These are phyloP conservation scores for Hortiboletus flavorubellus DNA, from an alignment of 768 basidiomycete genomes.

Conservation along the genomic window DNA sequence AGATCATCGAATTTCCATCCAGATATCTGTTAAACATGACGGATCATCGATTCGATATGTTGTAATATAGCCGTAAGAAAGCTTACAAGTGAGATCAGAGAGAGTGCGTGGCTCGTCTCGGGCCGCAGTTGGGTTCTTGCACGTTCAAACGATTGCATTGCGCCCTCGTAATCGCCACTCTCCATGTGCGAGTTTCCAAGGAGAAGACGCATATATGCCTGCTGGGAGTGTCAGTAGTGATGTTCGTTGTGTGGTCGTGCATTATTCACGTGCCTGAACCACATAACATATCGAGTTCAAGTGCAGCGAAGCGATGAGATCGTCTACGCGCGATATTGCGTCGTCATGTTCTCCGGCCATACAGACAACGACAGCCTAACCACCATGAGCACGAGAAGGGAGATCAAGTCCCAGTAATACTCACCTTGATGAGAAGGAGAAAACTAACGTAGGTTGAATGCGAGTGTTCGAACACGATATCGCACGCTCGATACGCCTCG, in stretches of 20 bases:
- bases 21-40: neutral
- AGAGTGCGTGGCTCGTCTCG: too few relatives aligned
- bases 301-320: neutral
- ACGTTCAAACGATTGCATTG: neutral
- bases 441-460: too few relatives aligned
- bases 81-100: neutral
- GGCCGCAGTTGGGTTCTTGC: neutral
- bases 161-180: neutral
- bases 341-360: neutral
- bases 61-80: neutral
- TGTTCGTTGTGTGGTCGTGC: neutral
- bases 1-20: constrained; percentile 8
- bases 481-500: too few relatives aligned
- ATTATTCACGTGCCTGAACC: neutral
- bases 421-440: too few relatives aligned
- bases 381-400: too few relatives aligned
- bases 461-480: too few relatives aligned
- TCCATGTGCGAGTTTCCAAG: neutral
- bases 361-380: constrained; percentile 3
- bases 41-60: neutral
- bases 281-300: neutral
- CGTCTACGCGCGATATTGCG: constrained; percentile 1
- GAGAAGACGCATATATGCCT: constrained; percentile 10
- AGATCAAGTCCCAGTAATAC: too few relatives aligned
- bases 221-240: neutral